These are phyloP conservation scores for Corrigiola litoralis DNA, from an alignment of 179 eudicot species.

Conservation along the genomic window DNA sequence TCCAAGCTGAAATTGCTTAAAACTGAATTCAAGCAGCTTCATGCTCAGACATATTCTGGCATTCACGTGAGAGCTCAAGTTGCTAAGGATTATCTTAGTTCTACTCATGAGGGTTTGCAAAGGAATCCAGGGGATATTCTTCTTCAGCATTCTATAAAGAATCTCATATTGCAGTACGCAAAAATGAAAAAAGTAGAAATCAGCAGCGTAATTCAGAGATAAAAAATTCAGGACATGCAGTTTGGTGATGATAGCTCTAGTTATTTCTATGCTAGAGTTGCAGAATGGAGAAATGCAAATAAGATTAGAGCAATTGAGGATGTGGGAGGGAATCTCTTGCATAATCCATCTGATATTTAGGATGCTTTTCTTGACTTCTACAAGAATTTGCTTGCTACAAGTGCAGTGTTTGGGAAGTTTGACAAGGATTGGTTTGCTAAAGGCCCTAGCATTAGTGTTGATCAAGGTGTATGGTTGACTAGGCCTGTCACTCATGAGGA, in stretches of 20 bases:
- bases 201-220: background rate
- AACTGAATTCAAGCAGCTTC: too few relatives aligned
- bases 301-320: background rate
- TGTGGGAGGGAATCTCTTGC: background rate
- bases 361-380: background rate
- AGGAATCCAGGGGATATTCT: too few relatives aligned
- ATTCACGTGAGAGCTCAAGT: background rate
- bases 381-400: background rate
- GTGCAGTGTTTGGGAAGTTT: background rate
- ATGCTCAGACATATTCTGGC: too few relatives aligned
- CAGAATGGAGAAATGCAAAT: background rate
- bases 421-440: background rate
- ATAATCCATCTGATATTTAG: background rate
- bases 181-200: background rate
- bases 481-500: background rate
- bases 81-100: background rate
- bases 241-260: background rate
- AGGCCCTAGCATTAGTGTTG: background rate
- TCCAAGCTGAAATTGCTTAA: background rate
- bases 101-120: too few relatives aligned
- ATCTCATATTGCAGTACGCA: too few relatives aligned
- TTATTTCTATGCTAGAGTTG: background rate
- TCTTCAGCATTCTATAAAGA: too few relatives aligned
- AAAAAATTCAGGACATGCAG: background rate
- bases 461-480: background rate